Conservation (phyloP, 805 yeast species). For the Hanseniaspora taiwanica region DNA sequence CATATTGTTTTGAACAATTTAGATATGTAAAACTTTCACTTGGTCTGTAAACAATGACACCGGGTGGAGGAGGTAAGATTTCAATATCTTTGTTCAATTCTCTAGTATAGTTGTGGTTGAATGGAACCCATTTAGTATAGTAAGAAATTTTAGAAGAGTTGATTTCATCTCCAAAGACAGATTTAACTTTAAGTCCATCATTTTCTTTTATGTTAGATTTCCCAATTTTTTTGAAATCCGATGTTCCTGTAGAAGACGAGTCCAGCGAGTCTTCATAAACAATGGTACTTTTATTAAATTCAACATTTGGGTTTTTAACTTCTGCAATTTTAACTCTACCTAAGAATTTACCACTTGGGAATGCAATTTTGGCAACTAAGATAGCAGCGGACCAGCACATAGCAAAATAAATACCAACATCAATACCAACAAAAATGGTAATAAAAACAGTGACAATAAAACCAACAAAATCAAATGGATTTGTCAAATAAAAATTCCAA, state of each 20-base stretch:
- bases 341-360: conserved; percentile 71
- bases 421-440: conserved; percentile 69
- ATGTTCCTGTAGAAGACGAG: neutral
- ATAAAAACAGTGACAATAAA: conserved; percentile 61
- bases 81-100: conserved; percentile 41
- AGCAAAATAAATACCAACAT: conserved; percentile 84
- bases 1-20: conserved; percentile 63
- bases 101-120: conserved; percentile 26
- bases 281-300: conserved; percentile 9
- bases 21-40: conserved; percentile 73
- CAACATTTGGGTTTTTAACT: conserved; percentile 47
- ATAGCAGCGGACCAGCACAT: conserved; percentile 70
- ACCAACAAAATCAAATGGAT: conserved; percentile 63
- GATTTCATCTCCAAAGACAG: too few relatives aligned
- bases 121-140: conserved; percentile 60
- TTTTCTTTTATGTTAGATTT: too few relatives aligned
- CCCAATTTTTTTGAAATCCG: neutral
- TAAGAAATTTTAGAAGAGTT: conserved; percentile 23
- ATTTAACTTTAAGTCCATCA: too few relatives aligned
- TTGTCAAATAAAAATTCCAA: conserved; percentile 53
- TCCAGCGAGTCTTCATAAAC: conserved; percentile 3
- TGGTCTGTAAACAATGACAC: conserved; percentile 76
- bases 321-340: conserved; percentile 67
- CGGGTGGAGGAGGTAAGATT: conserved; percentile 75
- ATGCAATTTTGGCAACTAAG: conserved; percentile 59